Evolutionary conservation across 2,329 filamentous ascomycete genomes (phyloP), one percentile per base, ranked within the genome.

Genomic region (Fusarium sp.): DNA sequence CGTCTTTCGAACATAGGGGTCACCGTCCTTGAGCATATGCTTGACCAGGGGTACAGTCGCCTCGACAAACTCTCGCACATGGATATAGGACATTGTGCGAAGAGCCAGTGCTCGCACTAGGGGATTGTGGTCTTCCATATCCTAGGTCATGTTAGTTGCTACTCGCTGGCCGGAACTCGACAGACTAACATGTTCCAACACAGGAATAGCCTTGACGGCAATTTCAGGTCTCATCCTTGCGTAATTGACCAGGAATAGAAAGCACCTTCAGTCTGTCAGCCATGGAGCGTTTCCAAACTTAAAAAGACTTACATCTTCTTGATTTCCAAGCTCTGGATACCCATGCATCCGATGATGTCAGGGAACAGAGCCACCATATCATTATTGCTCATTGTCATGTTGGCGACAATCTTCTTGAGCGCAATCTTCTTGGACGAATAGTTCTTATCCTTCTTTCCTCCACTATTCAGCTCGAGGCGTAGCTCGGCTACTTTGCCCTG

Each of bases 371-470:
- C 95, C 65, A 98, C 93, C 97, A 99, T 99, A 84, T 99, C 97
- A 81, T 98, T 99, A 86, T 99, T 99, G 90, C 96, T 98, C 97
- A 99, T 99, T 75, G 97, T 99, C 97, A 99, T 99, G 83, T 99
- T 99, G 82, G 97, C 97, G 79, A 99, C 97, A 78, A 99, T 98
- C 89, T 98, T 98, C 90, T 99, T 99, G 73, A 99, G 89, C 13
- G 97, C 95, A 81, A 98, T 97, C 90, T 98, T 98, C 89, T 98
- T 99, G 76, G 92, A 91, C 52, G 93, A 90, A 85, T 95, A 93
- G 85, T 97, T 98, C 90, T 98, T 98, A 87, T 99, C 97, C 87
- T 98, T 99, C 88, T 97, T 98, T 77, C 94, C 93, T 82, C 95
- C 95, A 84, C 92, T 94, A 84, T 95, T 95, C 82, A 99, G 91